Evolutionary conservation across 1,139 yeast genomes (phyloP).

Genomic region (Barnettozyma hawaiiensis): DNA sequence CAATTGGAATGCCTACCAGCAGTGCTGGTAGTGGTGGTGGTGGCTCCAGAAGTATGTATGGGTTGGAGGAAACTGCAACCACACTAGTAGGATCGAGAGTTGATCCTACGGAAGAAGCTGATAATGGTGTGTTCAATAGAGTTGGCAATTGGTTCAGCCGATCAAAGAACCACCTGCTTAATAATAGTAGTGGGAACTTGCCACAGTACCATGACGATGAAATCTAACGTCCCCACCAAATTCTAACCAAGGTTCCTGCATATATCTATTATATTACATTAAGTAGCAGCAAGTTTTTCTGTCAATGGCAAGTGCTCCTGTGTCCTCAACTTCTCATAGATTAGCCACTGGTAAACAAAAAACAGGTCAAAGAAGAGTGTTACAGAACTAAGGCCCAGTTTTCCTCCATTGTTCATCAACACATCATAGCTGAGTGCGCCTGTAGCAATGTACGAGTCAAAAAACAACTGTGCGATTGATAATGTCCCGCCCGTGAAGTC

Average conservation of each 20-base stretch:
- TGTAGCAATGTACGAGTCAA: slow-evolving; percentile 24
- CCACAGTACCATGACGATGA: slow-evolving; percentile 3
- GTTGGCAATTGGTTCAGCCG: slow-evolving; percentile 2
- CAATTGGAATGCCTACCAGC: slow-evolving; percentile 5
- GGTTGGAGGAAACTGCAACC: not conserved
- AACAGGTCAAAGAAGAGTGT: slow-evolving; percentile 32
- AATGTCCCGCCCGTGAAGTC: slow-evolving; percentile 53
- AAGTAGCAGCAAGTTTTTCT: not conserved
- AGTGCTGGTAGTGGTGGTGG: not conserved
- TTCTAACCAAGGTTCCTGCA: no score
- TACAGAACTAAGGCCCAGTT: slow-evolving; percentile 33
- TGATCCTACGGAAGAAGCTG: not conserved
- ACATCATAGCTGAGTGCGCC: slow-evolving; percentile 17
- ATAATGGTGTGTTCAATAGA: not conserved
- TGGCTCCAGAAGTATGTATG: not conserved
- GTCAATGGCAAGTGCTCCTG: slow-evolving; percentile 6
- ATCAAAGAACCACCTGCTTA: not conserved
- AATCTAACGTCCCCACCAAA: no score
- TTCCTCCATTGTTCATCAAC: slow-evolving; percentile 29
- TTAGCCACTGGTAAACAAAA: slow-evolving; percentile 27
- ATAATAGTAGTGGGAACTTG: not conserved
- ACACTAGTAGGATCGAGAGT: not conserved
- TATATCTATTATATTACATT: no score
- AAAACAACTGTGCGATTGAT: slow-evolving; percentile 42
- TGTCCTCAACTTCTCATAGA: slow-evolving; percentile 2